Evolutionary conservation across 257 asterid species (phyloP).

Genomic region (Solanum chaucha): DNA sequence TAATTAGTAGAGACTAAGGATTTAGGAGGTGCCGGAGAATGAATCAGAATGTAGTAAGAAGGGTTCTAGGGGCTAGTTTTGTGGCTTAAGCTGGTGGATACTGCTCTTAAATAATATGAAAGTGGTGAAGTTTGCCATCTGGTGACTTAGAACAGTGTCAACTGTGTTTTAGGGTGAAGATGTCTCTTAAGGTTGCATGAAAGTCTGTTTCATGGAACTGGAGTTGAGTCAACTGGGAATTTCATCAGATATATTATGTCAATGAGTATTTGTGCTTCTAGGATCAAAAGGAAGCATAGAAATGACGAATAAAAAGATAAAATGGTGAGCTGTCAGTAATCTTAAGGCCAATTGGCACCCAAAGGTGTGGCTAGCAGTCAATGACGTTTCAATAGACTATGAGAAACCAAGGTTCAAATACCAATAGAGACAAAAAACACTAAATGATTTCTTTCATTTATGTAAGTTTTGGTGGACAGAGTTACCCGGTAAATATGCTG

Average conservation of each 20-base stretch:
- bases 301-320: not conserved
- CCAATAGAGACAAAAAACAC: not conserved
- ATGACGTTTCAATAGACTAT: not conserved
- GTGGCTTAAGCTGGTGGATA: not conserved
- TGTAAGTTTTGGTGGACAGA: not conserved
- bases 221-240: not conserved
- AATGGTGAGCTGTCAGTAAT: not conserved
- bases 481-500: not conserved
- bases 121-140: not conserved
- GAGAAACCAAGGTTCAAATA: not conserved
- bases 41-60: not conserved
- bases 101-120: not conserved
- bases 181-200: not conserved
- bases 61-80: not conserved
- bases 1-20: not conserved
- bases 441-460: not conserved
- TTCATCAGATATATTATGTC: not conserved
- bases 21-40: not conserved
- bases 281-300: not conserved
- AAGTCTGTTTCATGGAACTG: not conserved
- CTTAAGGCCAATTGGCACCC: not conserved
- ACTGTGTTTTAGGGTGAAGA: not conserved
- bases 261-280: not conserved
- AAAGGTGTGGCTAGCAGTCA: not conserved
- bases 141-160: not conserved